Evolutionary conservation across 257 asterid genomes (phyloP).

Genomic region (Nyctanthes arbortristis): DNA sequence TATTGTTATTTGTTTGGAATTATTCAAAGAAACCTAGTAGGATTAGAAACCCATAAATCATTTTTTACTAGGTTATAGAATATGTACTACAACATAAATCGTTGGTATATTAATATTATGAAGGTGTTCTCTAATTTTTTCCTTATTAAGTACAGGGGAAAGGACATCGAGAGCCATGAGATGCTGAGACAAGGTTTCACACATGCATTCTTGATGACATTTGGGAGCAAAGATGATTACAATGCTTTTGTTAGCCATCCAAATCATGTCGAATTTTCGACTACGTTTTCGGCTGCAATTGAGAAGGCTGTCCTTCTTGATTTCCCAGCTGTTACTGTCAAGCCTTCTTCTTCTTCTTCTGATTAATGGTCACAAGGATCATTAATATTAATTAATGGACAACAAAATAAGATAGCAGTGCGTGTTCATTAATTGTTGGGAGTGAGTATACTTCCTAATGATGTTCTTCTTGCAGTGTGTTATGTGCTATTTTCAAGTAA

Average conservation of each 20-base stretch:
- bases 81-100: too few relatives aligned
- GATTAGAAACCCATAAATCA: too few relatives aligned
- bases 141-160: constrained; percentile 55
- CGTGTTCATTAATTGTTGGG: not conserved
- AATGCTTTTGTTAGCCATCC: constrained; percentile 63
- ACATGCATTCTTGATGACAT: constrained; percentile 89
- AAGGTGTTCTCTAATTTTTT: too few relatives aligned
- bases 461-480: not conserved
- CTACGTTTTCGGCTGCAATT: constrained; percentile 61
- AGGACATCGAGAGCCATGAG: constrained; percentile 73
- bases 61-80: too few relatives aligned
- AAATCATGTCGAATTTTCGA: constrained; percentile 62
- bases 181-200: constrained; percentile 88
- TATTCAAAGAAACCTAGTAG: too few relatives aligned
- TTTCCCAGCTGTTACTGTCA: constrained; percentile 67
- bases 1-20: too few relatives aligned
- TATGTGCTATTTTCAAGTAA: not conserved
- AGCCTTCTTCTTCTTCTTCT: constrained; percentile 41
- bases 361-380: constrained; percentile 20
- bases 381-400: not conserved
- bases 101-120: too few relatives aligned
- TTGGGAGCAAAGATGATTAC: constrained; percentile 72
- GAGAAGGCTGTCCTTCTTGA: constrained; percentile 86
- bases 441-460: not conserved
- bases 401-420: not conserved